Evolutionary conservation across 2,329 filamentous ascomycete genomes (phyloP).

Genomic region (Penicillium capsulatum): DNA sequence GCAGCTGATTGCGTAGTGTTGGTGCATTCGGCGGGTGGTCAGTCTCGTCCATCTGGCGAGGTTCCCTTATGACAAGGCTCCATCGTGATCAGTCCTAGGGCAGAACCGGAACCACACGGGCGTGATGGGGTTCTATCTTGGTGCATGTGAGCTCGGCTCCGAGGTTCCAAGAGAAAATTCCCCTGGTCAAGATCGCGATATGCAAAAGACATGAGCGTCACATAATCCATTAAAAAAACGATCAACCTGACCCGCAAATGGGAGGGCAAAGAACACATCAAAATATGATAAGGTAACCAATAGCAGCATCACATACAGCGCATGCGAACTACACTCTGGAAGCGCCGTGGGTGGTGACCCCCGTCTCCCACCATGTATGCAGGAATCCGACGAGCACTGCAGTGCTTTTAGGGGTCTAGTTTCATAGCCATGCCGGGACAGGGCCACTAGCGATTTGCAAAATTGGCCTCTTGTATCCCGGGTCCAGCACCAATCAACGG

Average conservation of each 20-base stretch:
- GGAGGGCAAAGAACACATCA: constrained; percentile 5
- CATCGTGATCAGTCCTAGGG: constrained; percentile 2
- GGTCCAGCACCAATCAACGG: constrained; percentile 1
- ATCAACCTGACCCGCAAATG: constrained; percentile 11
- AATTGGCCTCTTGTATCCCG: too few species aligned
- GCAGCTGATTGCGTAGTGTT: background rate
- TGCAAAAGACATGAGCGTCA: background rate
- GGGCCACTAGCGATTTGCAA: constrained; percentile 3
- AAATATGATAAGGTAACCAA: constrained; percentile 15
- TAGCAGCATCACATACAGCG: constrained; percentile 4
- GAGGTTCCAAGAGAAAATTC: constrained; percentile 3
- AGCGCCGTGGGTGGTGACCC: constrained; percentile 12
- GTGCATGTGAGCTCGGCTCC: constrained; percentile 7
- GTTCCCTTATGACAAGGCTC: background rate
- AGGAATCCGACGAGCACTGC: constrained; percentile 22
- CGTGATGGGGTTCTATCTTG: constrained; percentile 1
- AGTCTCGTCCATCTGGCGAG: constrained; percentile 1
- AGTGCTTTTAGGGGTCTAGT: constrained; percentile 10
- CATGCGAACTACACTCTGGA: constrained; percentile 6
- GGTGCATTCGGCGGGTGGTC: background rate
- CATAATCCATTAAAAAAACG: constrained; percentile 1
- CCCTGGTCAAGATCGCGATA: constrained; percentile 8
- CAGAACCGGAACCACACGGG: constrained; percentile 8
- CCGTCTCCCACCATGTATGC: constrained; percentile 14
- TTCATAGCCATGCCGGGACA: constrained; percentile 17